Evolutionary conservation across 371 early-diverging fungal species (phyloP).

Genomic region (Phascolomyces articulosus): DNA sequence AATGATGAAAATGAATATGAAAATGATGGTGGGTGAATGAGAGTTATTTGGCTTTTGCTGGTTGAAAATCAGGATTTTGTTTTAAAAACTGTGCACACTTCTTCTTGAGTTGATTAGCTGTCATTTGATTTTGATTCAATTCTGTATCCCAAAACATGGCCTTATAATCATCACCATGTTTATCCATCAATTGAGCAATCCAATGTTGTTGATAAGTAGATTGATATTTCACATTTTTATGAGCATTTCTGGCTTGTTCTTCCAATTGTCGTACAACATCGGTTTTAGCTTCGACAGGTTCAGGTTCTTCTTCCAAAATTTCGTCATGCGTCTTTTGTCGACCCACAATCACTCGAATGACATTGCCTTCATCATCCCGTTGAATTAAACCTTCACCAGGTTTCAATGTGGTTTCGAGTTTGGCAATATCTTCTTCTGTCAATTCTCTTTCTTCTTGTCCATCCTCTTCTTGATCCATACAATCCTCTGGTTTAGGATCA

Average conservation of each 20-base stretch:
- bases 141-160: constrained; percentile 90
- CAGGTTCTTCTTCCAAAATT: constrained; percentile 55
- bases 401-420: constrained; percentile 47
- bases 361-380: constrained; percentile 84
- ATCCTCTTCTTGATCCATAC: constrained; percentile 26
- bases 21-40: not conserved
- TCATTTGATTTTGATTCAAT: constrained; percentile 83
- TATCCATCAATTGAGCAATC: constrained; percentile 68
- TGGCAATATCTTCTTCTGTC: constrained; percentile 54
- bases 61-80: not conserved
- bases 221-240: constrained; percentile 56
- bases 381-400: constrained; percentile 81
- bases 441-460: constrained; percentile 49
- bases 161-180: constrained; percentile 82
- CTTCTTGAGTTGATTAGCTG: constrained; percentile 76
- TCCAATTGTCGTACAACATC: constrained; percentile 66
- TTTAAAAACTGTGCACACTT: constrained; percentile 31
- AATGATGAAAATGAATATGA: not conserved
- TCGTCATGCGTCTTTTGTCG: constrained; percentile 59
- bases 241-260: constrained; percentile 56
- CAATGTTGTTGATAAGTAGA: constrained; percentile 70
- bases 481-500: constrained; percentile 24
- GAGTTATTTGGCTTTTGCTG: not conserved
- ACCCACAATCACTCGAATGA: constrained; percentile 73
- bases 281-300: constrained; percentile 63